Base-by-base conservation (phyloP, 2,329 filamentous ascomycete genomes). In the Fusarium luffae region DNA sequence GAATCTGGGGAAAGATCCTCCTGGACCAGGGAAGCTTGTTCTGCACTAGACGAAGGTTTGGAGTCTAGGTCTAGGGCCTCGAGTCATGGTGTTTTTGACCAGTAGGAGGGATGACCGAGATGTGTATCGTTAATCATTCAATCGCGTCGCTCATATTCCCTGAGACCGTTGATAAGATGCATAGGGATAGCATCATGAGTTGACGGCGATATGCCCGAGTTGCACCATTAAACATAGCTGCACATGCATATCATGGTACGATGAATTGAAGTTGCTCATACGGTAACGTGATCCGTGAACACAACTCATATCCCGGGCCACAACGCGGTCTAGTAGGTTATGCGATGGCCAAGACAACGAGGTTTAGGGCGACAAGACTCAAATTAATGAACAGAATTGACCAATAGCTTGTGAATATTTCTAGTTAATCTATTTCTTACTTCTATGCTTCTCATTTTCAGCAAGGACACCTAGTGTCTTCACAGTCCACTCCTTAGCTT, bases 401-500 rank as follows among this genome's bases (percentile, higher is more conserved):
- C 18, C 10, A 7, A 37, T n/a, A 12, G 18, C 18, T 12, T n/a
- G 10, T n/a, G 4, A 37, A n/a, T n/a, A n/a, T n/a, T 11, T 37
- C 18, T n/a, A 37, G 18, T n/a, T 12, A 11, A 37, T 37, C 34
- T 16, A 51, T 42, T 28, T 13, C 7, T 37, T 37, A 37, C 9
- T 41, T 9, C 55, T 58, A 19, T 64, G 50, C 51, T 77, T 71
- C 61, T 83, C 81, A 0, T 73, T 64, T 13, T 77, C 73, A 30
- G 75, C 77, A 48, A 83, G 51, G 16, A 82, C 78, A 2, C 73
- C 60, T 63, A 85, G 76, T 2, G 81, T 82, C 48, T 81, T 78
- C 1, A 83, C 43, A 2, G 81, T 79, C 82, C 83, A 85, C 27
- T 77, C 76, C 74, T 81, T 81, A 30, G 77, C 72, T 12, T 78